Base-by-base conservation (phyloP, 2,329 filamentous ascomycete genomes). In the Penicillium oxalicum region DNA sequence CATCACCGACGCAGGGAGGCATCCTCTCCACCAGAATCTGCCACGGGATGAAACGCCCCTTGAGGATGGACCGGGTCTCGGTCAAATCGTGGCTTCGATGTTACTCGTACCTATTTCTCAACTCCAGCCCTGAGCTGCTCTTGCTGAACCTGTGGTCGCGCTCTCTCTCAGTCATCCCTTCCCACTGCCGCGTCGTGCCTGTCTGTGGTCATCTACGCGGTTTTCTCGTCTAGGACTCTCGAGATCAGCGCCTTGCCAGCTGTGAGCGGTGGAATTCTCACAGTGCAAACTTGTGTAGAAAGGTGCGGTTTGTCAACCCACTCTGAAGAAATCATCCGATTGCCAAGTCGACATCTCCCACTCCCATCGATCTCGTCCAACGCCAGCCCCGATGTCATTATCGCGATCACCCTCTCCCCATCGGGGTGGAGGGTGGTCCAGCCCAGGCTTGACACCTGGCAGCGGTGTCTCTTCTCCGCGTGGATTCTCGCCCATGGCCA, bases 371-470 rank as follows among this genome's bases (percentile, higher is more conserved):
- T 40, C 34, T 50, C 18, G 18, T 18, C 68, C 79, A 77, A 79
- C 63, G 83, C 77, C 44, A 77, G 81, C 60, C 61, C 40, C 29
- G 11, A 95, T 95, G 91, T 87, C 87, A 58, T 74, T 91, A 54
- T 93, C 90, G 58, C 83, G 89, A 71, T 94, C 88, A 65, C 88
- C 91, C 44, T 95, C 89, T 48, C 91, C 91, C 53, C 80, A 83
- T 54, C 86, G 83, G 53, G 86, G 87, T 61, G 89, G 88, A 65
- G 90, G 90, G 60, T 96, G 91, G 91, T 83, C 88, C 48, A 93
- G 86, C 71, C 89, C 87, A 48, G 88, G 84, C 55, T 78, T 88
- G 64, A 86, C 82, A 63, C 83, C 86, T 52, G 83, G 81, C 50
- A 88, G 85, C 67, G 85, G 85, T 53, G 79, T 80, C 57, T 81